A percentile compares a stretch with the other conserved stretches of the same genome.
Evolutionary conservation across 495 filamentous ascomycete genomes (phyloP).

Genomic region (Penicillium salamii): DNA sequence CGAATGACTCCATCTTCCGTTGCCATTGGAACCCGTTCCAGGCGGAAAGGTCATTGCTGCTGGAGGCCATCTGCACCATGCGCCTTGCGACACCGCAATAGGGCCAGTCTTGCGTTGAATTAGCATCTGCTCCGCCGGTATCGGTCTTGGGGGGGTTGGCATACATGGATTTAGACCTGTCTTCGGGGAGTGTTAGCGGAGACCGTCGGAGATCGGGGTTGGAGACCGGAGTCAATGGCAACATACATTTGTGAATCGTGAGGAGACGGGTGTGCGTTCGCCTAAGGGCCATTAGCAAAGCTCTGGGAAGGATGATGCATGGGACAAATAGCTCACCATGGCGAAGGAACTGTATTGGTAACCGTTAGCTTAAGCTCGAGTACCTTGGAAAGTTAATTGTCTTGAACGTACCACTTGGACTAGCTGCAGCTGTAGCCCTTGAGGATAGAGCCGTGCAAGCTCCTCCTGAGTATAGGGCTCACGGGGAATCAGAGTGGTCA

Average conservation of each 20-base stretch:
- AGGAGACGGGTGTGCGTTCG: constrained; percentile 81
- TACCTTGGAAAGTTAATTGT: neutral
- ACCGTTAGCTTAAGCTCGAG: constrained; percentile 12
- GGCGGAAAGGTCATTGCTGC: constrained; percentile 49
- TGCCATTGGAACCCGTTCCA: constrained; percentile 75
- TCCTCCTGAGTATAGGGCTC: constrained; percentile 78
- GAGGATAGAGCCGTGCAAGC: constrained; percentile 77
- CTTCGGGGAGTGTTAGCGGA: constrained; percentile 35
- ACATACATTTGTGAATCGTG: constrained; percentile 80
- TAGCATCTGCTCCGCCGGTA: neutral
- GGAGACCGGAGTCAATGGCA: neutral
- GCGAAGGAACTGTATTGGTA: constrained; percentile 67
- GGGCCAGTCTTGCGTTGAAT: constrained; percentile 67
- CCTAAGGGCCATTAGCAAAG: constrained; percentile 35
- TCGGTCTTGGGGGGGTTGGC: constrained; percentile 5
- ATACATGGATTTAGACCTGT: constrained; percentile 74
- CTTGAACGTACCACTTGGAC: constrained; percentile 71
- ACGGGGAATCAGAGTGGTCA: constrained; percentile 76
- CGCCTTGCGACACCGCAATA: constrained; percentile 79
- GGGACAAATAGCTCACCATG: constrained; percentile 57
- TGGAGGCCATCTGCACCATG: constrained; percentile 68
- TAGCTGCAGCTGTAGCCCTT: constrained; percentile 72
- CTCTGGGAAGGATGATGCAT: neutral
- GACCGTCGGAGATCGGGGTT: constrained; percentile 5
- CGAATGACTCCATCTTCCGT: constrained; percentile 78